Percentiles rank a stretch among this genome's conserved stretches.
Conservation (phyloP, 129 eudicot genomes). For the Rutidosis leptorrhynchoides region DNA sequence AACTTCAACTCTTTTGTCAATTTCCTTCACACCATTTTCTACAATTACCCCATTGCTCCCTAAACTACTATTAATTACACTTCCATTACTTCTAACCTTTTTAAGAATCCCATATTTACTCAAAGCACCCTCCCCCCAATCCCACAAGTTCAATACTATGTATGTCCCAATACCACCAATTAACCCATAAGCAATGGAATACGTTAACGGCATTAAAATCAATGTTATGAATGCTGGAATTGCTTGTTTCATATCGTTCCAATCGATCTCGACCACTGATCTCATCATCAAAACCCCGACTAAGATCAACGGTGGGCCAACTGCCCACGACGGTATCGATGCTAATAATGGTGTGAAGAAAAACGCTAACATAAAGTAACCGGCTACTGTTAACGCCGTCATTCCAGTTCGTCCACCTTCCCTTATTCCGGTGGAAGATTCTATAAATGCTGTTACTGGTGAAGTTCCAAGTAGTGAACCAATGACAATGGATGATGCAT, state of each 20-base stretch:
- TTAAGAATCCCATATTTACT: slow-evolving; percentile 44
- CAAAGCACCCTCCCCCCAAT: slow-evolving; percentile 51
- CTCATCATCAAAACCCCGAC: slow-evolving; percentile 96
- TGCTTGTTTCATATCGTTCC: slow-evolving; percentile 83
- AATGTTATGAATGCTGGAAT: slow-evolving; percentile 86
- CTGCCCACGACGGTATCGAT: slow-evolving; percentile 97
- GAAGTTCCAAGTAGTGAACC: slow-evolving; percentile 91
- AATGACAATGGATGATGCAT: slow-evolving; percentile 72
- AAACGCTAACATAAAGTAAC: slow-evolving; percentile 69
- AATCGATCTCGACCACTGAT: slow-evolving; percentile 86
- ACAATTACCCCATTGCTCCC: slow-evolving; percentile 28
- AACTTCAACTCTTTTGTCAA: slow-evolving; percentile 38
- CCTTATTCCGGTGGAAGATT: slow-evolving; percentile 87
- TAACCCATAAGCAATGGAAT: slow-evolving; percentile 84
- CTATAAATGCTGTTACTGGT: slow-evolving; percentile 84
- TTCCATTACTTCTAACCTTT: slow-evolving; percentile 31
- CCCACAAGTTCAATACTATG: slow-evolving; percentile 63
- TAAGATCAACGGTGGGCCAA: slow-evolving; percentile 83
- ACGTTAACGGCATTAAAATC: slow-evolving; percentile 83
- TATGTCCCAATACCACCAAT: slow-evolving; percentile 91
- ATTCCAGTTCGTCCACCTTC: slow-evolving; percentile 92
- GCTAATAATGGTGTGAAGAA: slow-evolving; percentile 88
- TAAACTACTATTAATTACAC: slow-evolving; percentile 21
- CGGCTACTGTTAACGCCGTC: slow-evolving; percentile 85
- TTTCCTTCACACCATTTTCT: slow-evolving; percentile 26